Evolutionary conservation across 163 green algal genomes (phyloP).

Genomic region (Picocystis sp.): DNA sequence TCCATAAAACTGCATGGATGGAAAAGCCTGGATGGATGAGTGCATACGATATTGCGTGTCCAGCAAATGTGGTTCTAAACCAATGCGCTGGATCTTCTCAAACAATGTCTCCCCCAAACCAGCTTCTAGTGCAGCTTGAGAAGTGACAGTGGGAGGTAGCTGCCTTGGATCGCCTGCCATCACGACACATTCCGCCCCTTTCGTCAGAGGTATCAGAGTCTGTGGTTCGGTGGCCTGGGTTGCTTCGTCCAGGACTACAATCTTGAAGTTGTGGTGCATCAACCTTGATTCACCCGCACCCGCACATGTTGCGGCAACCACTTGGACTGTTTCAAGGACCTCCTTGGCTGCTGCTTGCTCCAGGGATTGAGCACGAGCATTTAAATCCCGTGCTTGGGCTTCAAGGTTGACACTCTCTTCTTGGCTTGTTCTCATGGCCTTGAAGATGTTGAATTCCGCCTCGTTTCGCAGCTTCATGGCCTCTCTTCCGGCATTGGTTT

Average conservation of each 20-base stretch:
- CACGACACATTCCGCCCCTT: slow-evolving; percentile 33
- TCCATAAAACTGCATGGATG: slow-evolving; percentile 57
- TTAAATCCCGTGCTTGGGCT: background rate
- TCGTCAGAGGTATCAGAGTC: slow-evolving; percentile 45
- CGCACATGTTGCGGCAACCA: slow-evolving; percentile 73
- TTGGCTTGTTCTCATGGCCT: slow-evolving; percentile 12
- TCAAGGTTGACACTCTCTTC: slow-evolving; percentile 9
- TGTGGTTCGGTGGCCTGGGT: slow-evolving; percentile 68
- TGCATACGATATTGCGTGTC: slow-evolving; percentile 85
- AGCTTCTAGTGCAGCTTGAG: slow-evolving; percentile 20
- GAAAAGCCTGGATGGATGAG: slow-evolving; percentile 29
- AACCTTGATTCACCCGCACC: slow-evolving; percentile 50
- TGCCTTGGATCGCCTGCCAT: slow-evolving; percentile 70
- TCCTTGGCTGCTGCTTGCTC: background rate
- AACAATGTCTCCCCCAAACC: slow-evolving; percentile 56
- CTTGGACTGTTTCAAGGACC: slow-evolving; percentile 29
- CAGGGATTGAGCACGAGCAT: slow-evolving; percentile 2
- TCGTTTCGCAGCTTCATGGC: slow-evolving; percentile 10
- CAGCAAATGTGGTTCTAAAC: slow-evolving; percentile 44
- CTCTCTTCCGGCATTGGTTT: slow-evolving; percentile 11
- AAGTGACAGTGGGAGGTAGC: slow-evolving; percentile 75
- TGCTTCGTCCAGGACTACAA: slow-evolving; percentile 87
- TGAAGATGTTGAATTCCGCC: slow-evolving; percentile 9
- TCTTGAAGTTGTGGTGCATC: slow-evolving; percentile 30
- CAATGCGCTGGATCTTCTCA: slow-evolving; percentile 26